Evolutionary conservation across 108 stramenopile species (phyloP), one percentile per base, ranked within the genome.

Genomic region (Discostella pseudostelligera): DNA sequence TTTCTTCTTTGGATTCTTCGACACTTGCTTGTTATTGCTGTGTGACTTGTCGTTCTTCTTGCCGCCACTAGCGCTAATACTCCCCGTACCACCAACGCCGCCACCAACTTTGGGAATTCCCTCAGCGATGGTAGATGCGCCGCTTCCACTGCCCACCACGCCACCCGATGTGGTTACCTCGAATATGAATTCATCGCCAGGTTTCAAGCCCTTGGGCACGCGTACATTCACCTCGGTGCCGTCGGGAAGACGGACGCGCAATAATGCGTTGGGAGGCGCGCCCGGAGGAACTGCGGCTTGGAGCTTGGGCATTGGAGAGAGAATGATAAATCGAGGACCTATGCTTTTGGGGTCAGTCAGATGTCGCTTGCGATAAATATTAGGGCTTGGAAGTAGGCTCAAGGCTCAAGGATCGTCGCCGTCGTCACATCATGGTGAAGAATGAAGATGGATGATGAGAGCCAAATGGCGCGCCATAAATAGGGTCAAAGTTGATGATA

Each of bases 121-220:
- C 13, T 13, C 12, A n/a, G 0, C 28, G 21, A 7, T n/a, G 9
- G 29, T 47, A 0, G 19, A 25, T 19, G 25, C 28, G 4, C 11
- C 19, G 65, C 54, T 6, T 4, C 35, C 16, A 19, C 6, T 35
- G 46, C 24, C 53, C 21, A n/a, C 49, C 61, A 32, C 26, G 45
- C 61, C 72, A 3, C 78, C 70, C 22, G 49, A 16, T 10, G 81
- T 50, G 2, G 70, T 36, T n/a, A 83, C 53, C 39, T 89, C 88
- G 55, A 86, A 79, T 36, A 84, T 65, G 44, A 89, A 86, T 16
- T 82, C 75, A 54, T 85, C 81, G 8, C 88, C 88, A 6, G 76
- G 54, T 12, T 59, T 56, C 16, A 80, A 16, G 0, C 81, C 84
- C 10, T 67, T 72, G 2, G 87, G 87, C 22, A 88, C 60, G 46